Base-by-base conservation (phyloP, 192 early-diverging fungal genomes). In the Umbelopsis vinacea region DNA sequence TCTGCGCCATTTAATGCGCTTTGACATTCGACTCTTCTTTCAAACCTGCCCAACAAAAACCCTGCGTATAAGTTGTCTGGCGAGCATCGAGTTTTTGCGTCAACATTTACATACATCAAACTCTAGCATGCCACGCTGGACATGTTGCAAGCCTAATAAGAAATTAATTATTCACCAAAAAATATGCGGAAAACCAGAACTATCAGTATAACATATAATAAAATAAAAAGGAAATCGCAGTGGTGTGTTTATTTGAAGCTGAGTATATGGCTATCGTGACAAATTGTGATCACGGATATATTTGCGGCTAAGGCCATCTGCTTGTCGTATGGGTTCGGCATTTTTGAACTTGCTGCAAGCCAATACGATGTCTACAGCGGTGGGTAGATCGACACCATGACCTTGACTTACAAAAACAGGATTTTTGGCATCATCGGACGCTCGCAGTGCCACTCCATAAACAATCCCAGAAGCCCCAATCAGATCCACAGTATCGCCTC, bases 371-470 rank as follows among this genome's bases (percentile, higher is more conserved):
- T 74, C 70, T 23, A 97, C 85, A 0, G 96, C 90, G 9, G 91
- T 92, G 1, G 78, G 78, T 40, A 94, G 71, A 21, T 85, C 84
- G 48, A 97, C 81, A 2, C 86, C 78, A 79, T 98, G 96, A 6
- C 96, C 96, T 17, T 85, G 68, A 12, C 92, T 93, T 7, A 98
- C 93, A 89, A 92, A 98, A 19, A 97, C 87, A 3, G 96, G 95
- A 55, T 96, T 96, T 54, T 76, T 83, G 0, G 93, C 79, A 5
- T 21, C 50, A 2, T 76, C 71, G 0, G 80, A 46, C 15, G 83
- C 81, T 24, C 84, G 76, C 48, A 90, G 73, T 24, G 87, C 89
- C 10, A 75, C 81, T 0, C 88, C 84, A 68, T 84, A 88, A 0
- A 74, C 47, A 17, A 47, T 77, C 0, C 90, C 89, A 8, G 81